These are phyloP conservation scores for Lactarius quietus DNA, from an alignment of 768 basidiomycete genomes.

Conservation along the genomic window DNA sequence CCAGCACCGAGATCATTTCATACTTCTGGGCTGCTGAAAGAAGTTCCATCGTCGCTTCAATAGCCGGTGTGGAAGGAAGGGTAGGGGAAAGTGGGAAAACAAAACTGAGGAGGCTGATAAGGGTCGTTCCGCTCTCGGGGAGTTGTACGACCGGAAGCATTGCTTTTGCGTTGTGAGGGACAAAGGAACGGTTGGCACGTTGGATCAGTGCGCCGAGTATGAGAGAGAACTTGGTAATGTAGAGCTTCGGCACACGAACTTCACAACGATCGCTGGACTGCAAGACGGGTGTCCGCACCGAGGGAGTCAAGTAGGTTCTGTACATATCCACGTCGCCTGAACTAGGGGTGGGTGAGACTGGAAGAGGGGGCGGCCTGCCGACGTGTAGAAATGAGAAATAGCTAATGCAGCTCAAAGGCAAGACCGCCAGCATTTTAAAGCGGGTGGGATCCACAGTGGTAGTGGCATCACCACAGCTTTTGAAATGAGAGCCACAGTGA, in stretches of 20 bases:
- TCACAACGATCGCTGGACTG: slow-evolving; percentile 40
- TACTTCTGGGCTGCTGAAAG: slow-evolving; percentile 14
- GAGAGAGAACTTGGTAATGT: slow-evolving; percentile 41
- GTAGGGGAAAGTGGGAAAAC: neutral
- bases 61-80: neutral
- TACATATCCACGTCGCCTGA: neutral
- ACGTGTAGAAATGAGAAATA: no score
- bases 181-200: neutral
- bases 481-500: neutral
- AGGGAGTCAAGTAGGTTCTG: slow-evolving; percentile 35
- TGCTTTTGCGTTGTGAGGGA: neutral
- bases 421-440: neutral
- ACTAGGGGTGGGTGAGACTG: no score
- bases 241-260: slow-evolving; percentile 43
- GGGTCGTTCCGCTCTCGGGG: neutral
- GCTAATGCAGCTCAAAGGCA: neutral
- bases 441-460: neutral
- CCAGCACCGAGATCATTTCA: slow-evolving; percentile 3
- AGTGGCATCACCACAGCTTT: neutral
- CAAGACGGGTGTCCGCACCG: slow-evolving; percentile 43
- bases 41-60: neutral
- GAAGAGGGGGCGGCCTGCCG: neutral
- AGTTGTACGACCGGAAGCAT: neutral
- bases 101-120: slow-evolving; percentile 7
- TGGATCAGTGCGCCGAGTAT: slow-evolving; percentile 34